Percentiles rank a stretch among this genome's conserved stretches.
Conservation (phyloP, 345 rosid genomes). For the Ailanthus altissimus region DNA sequence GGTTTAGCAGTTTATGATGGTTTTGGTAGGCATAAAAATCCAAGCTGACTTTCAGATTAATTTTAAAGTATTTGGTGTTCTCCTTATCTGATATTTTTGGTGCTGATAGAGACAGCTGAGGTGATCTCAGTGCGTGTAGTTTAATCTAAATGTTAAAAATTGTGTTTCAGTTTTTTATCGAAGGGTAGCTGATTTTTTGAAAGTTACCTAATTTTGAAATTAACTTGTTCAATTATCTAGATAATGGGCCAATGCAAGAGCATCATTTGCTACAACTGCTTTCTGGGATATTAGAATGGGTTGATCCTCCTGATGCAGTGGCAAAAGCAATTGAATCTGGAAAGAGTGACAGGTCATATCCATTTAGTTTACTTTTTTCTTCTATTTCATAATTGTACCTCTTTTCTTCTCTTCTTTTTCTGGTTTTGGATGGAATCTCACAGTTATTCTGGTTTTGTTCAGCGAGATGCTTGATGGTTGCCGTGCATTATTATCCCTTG, state of each 20-base stretch:
- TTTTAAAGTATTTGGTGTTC: not conserved
- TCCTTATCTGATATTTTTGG: not conserved
- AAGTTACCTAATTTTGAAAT: slow-evolving; percentile 23
- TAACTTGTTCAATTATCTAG: slow-evolving; percentile 55
- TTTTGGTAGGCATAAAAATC: not conserved
- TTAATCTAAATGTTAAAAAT: not conserved
- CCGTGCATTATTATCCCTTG: slow-evolving; percentile 85
- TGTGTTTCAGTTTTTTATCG: slow-evolving; percentile 3
- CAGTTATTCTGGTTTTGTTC: slow-evolving; percentile 33
- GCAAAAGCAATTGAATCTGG: slow-evolving; percentile 81
- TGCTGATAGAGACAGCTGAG: not conserved
- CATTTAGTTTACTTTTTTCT: slow-evolving; percentile 16
- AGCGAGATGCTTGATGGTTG: slow-evolving; percentile 99
- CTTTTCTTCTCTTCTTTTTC: too few species aligned
- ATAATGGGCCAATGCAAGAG: slow-evolving; percentile 67
- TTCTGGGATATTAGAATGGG: slow-evolving; percentile 86
- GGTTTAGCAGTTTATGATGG: not conserved
- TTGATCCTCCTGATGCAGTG: slow-evolving; percentile 84
- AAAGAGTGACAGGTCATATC: slow-evolving; percentile 78
- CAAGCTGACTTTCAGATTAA: not conserved
- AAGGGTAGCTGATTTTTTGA: slow-evolving; percentile 9
- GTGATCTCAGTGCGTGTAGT: not conserved
- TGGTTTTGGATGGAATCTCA: slow-evolving; percentile 21
- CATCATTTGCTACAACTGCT: slow-evolving; percentile 80
- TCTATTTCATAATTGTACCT: slow-evolving; percentile 30